These are phyloP conservation scores for Huiozyma naganishii DNA, from an alignment of 805 yeast species.

Conservation along the genomic window DNA sequence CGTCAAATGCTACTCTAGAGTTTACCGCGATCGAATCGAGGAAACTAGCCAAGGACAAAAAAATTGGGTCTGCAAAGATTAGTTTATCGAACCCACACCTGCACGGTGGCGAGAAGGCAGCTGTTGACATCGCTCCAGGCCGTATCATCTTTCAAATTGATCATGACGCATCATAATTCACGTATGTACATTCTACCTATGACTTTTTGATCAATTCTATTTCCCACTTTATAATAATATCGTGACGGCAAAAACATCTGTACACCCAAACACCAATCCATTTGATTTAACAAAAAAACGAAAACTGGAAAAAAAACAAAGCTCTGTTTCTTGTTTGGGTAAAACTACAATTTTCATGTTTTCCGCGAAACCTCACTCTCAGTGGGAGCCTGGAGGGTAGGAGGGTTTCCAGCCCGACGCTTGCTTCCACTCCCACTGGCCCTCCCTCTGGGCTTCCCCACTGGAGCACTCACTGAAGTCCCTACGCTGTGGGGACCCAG, in stretches of 20 bases:
- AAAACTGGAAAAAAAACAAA: too few species aligned
- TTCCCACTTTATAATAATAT: too few species aligned
- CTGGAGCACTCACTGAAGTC: too few species aligned
- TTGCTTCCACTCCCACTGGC: too few species aligned
- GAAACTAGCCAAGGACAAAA: slow-evolving; percentile 58
- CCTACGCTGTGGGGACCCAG: neutral
- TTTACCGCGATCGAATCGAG: slow-evolving; percentile 59
- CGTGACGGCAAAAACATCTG: neutral
- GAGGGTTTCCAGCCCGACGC: too few species aligned
- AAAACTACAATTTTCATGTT: too few species aligned
- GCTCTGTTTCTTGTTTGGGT: too few species aligned
- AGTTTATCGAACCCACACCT: slow-evolving; percentile 35
- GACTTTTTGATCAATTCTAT: neutral
- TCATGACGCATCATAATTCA: slow-evolving; percentile 5
- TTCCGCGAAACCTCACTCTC: too few species aligned
- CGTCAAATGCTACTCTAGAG: slow-evolving; percentile 46
- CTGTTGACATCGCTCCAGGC: slow-evolving; percentile 24
- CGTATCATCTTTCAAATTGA: slow-evolving; percentile 20
- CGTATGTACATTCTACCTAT: neutral
- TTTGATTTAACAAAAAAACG: too few species aligned
- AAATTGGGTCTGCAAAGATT: slow-evolving; percentile 49
- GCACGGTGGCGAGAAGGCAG: slow-evolving; percentile 21
- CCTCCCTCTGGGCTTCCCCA: too few species aligned
- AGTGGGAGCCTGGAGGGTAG: too few species aligned
- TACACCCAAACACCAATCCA: neutral